Percentiles rank a stretch among this genome's conserved stretches.
These are phyloP conservation scores for Takashimella tepidaria DNA, from an alignment of 1,284 basidiomycete genomes.

Conservation along the genomic window DNA sequence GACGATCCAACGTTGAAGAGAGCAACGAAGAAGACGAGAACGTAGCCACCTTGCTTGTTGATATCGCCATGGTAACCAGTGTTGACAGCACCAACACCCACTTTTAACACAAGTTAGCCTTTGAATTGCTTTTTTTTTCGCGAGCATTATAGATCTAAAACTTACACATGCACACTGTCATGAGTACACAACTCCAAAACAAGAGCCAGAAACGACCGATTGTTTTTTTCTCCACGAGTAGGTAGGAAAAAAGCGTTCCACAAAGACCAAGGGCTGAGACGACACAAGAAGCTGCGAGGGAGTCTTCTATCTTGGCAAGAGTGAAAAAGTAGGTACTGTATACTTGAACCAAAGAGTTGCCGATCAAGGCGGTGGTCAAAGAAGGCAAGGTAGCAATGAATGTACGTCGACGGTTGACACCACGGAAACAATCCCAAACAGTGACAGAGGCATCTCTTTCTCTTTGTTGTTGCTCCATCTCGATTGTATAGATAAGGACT, in stretches of 20 bases:
- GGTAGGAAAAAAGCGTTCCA: constrained; percentile 16
- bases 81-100: neutral
- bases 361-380: constrained; percentile 14
- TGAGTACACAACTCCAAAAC: constrained; percentile 10
- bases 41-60: constrained; percentile 11
- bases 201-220: constrained; percentile 15
- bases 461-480: too few species aligned
- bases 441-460: too few species aligned
- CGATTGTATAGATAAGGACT: constrained; percentile 32
- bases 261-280: constrained; percentile 7
- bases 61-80: constrained; percentile 13
- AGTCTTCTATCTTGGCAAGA: constrained; percentile 16
- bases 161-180: constrained; percentile 22
- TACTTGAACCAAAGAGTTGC: constrained; percentile 15
- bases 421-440: constrained; percentile 47
- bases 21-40: constrained; percentile 14
- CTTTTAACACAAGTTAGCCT: too few species aligned
- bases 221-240: constrained; percentile 16
- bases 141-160: neutral
- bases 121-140: too few species aligned
- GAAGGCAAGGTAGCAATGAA: constrained; percentile 19
- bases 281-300: neutral
- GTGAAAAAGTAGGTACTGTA: constrained; percentile 20
- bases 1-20: constrained; percentile 14
- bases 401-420: constrained; percentile 41